These are phyloP conservation scores for Verticillium nonalfalfae DNA, from an alignment of 2,329 filamentous ascomycete genomes.

Conservation along the genomic window DNA sequence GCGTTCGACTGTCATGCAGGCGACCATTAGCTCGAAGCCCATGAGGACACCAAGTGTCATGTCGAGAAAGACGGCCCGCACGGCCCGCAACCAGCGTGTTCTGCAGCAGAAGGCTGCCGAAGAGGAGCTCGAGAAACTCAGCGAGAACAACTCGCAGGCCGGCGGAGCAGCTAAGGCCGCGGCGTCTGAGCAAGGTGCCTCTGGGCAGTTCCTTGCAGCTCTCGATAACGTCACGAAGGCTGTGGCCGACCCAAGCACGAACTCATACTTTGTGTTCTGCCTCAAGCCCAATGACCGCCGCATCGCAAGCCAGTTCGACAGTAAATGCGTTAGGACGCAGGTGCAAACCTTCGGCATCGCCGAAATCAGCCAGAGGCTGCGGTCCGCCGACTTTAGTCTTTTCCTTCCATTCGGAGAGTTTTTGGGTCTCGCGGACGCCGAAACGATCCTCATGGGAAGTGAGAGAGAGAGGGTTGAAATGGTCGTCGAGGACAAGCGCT, in stretches of 20 bases:
- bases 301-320: slow-evolving; percentile 98
- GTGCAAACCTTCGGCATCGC: slow-evolving; percentile 94
- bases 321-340: slow-evolving; percentile 93
- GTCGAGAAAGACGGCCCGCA: slow-evolving; percentile 59
- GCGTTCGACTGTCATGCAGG: slow-evolving; percentile 85
- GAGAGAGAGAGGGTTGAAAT: slow-evolving; percentile 88
- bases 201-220: slow-evolving; percentile 84
- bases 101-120: slow-evolving; percentile 34
- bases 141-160: slow-evolving; percentile 37
- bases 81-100: slow-evolving; percentile 23
- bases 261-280: slow-evolving; percentile 95
- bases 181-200: slow-evolving; percentile 71
- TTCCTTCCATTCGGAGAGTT: slow-evolving; percentile 97
- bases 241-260: slow-evolving; percentile 73
- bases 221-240: slow-evolving; percentile 89
- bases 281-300: slow-evolving; percentile 94
- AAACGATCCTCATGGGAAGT: slow-evolving; percentile 81
- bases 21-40: slow-evolving; percentile 92
- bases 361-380: slow-evolving; percentile 88
- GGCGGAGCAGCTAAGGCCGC: slow-evolving; percentile 17
- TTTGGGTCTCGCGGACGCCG: slow-evolving; percentile 77
- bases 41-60: slow-evolving; percentile 90
- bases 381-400: slow-evolving; percentile 90
- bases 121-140: slow-evolving; percentile 41
- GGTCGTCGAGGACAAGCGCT: slow-evolving; percentile 86